Evolutionary conservation across 345 rosid genomes (phyloP), one percentile per base, ranked within the genome.

Genomic region (Trapa bicornis): DNA sequence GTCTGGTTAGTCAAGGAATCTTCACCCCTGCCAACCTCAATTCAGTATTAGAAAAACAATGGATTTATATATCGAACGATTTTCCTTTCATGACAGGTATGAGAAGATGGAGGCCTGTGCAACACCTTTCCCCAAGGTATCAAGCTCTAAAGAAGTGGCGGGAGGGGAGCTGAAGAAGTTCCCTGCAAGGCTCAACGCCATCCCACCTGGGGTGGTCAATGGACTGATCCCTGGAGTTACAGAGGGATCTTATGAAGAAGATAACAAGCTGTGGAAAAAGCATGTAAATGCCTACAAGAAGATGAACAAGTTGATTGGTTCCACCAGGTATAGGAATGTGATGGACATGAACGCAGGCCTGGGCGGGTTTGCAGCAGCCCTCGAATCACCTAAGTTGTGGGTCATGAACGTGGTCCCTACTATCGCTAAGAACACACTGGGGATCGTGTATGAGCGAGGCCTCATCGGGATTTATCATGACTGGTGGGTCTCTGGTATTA

Each of bases 321-420:
- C 93, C 8, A 58, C 83, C 11, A 86, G 97, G 68, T 91, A 94
- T 73, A 81, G 96, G 69, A 94, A 94, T 68, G 69, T 94, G 54
- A 91, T 94, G 96, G 99, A 94, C 70, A 91, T 91, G 96, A 94
- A 94, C 75, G 96, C 99, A 0, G 93, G 84, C 32, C 89, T 94
- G 35, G 99, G 97, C 50, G 97, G 96, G 32, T 94, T 91, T 52
- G 96, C 99, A 6, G 97, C 96, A 7, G 92, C 93, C 3, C 84
- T 94, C 1, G 92, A 94, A 71, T 94, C 99, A 4, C 84, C 87
- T 16, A 91, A 91, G 67, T 83, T 90, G 37, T 93, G 98, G 98
- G 96, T 88, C 73, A 93, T 93, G 94, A 93, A 90, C 78, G 97
- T 87, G n/a, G 81, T 93, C 47, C 98, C 98, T 16, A 83, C 90